Base-by-base conservation (phyloP, 805 yeast genomes). In the Lipomyces lipofer region DNA sequence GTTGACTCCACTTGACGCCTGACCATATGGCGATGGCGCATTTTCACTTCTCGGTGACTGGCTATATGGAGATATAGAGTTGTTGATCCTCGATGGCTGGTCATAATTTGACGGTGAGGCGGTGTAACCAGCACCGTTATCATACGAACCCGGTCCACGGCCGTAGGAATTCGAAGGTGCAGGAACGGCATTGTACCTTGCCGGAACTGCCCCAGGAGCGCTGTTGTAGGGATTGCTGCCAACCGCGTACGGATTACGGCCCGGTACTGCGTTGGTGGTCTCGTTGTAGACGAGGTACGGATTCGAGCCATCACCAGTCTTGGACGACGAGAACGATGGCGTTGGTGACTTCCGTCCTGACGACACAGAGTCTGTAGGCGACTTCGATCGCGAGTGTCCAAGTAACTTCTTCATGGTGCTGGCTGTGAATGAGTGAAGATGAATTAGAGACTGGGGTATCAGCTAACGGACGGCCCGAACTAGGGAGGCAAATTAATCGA, bases 231-330 rank as follows among this genome's bases (percentile, higher is more conserved):
- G 43, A 32, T 27, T 54, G 43, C 46, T 54, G 40, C 43, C 47
- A 17, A 54, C 13, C 15, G 56, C 56, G 43, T 54, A 54, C n/a
- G 59, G 59, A 43, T 51, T 54, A 22, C 40, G 19, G 9, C 25
- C 40, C 9, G 40, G 40, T 19, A 36, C 40, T 7, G 40, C 7
- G n/a, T 36, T 22, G 10, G 22, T 8, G 4, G 48, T 12, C 9
- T 25, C 48, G 4, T 29, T 22, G 22, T 44, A 44, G 22, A 29
- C 28, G 46, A 29, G 25, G n/a, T 44, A 44, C 0, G 48, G 48
- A 22, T 44, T 44, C n/a, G n/a, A n/a, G 48, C 21, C 17, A 30
- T 44, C 28, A n/a, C 29, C 48, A 15, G 21, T 30, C 48, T 19
- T 15, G 9, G 27, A n/a, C 6, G 48, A 25, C 48, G 17, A 24